Conservation (phyloP, 768 basidiomycete genomes). For the Mycena leptocephala region DNA sequence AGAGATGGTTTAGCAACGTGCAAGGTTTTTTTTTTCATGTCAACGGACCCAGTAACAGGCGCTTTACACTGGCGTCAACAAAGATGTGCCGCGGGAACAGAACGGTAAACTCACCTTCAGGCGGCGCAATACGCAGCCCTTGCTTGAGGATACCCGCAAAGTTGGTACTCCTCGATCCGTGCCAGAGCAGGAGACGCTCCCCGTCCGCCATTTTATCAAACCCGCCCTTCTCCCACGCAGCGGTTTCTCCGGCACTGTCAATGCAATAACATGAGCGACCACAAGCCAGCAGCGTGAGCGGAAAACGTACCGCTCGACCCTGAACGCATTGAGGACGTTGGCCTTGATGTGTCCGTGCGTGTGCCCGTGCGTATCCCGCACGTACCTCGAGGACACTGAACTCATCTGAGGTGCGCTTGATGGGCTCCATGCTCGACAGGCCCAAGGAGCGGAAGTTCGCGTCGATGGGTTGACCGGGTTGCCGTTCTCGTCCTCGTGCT, state of each 20-base stretch:
- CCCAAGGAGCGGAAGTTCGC: constrained; percentile 68
- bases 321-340: constrained; percentile 64
- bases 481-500: constrained; percentile 59
- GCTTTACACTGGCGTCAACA: constrained; percentile 46
- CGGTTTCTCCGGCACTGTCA: constrained; percentile 46
- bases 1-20: not conserved
- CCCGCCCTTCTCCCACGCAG: constrained; percentile 63
- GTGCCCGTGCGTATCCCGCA: constrained; percentile 68
- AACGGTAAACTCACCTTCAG: constrained; percentile 62
- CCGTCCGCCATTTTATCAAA: constrained; percentile 61
- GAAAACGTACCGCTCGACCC: constrained; percentile 67
- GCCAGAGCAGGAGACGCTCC: constrained; percentile 74
- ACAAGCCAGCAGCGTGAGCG: not conserved
- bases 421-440: constrained; percentile 67
- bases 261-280: not conserved
- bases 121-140: constrained; percentile 76
- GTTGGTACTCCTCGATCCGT: constrained; percentile 75
- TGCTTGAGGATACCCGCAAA: constrained; percentile 78
- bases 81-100: not conserved
- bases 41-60: constrained; percentile 59
- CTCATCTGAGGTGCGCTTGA: constrained; percentile 59
- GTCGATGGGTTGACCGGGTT: constrained; percentile 70
- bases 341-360: constrained; percentile 66
- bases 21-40: not conserved
- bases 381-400: constrained; percentile 67